Evolutionary conservation across 768 basidiomycete species (phyloP).

Genomic region (Lactifluus subvellereus): DNA sequence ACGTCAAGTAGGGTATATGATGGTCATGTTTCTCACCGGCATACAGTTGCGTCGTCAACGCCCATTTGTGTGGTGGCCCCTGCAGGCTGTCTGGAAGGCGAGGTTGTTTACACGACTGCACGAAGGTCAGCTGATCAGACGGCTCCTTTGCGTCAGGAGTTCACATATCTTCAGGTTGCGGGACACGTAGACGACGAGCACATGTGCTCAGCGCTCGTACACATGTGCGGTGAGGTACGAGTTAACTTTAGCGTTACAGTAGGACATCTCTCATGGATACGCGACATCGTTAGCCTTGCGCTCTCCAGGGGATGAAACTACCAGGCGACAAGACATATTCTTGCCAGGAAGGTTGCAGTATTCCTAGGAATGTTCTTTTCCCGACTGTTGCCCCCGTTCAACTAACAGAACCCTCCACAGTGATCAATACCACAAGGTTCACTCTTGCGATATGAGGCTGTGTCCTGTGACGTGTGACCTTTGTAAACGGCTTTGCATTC

Average conservation of each 20-base stretch:
- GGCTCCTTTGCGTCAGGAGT: neutral
- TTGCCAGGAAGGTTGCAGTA: conserved; percentile 14
- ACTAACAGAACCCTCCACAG: conserved; percentile 28
- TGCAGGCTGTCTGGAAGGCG: conserved; percentile 42
- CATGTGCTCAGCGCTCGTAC: conserved; percentile 46
- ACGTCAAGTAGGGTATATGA: conserved; percentile 12
- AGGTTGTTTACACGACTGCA: conserved; percentile 51
- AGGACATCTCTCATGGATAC: conserved; percentile 31
- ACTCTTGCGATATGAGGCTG: conserved; percentile 45
- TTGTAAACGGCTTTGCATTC: conserved; percentile 48
- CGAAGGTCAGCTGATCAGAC: conserved; percentile 36
- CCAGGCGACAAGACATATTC: conserved; percentile 3
- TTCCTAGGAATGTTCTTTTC: conserved; percentile 2
- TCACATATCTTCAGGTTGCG: conserved; percentile 35
- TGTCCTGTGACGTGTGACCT: conserved; percentile 52
- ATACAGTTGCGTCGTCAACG: conserved; percentile 44
- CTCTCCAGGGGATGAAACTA: neutral
- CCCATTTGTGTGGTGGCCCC: conserved; percentile 48
- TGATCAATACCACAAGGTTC: conserved; percentile 39
- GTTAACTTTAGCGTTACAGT: neutral
- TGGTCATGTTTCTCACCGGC: neutral
- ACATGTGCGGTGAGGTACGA: conserved; percentile 53
- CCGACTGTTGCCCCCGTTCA: neutral
- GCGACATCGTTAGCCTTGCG: conserved; percentile 20
- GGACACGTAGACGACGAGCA: conserved; percentile 46